A percentile compares a stretch with the other conserved stretches of the same genome.
Evolutionary conservation across 768 basidiomycete species (phyloP).

Genomic region (Lactarius pseudohatsudake): DNA sequence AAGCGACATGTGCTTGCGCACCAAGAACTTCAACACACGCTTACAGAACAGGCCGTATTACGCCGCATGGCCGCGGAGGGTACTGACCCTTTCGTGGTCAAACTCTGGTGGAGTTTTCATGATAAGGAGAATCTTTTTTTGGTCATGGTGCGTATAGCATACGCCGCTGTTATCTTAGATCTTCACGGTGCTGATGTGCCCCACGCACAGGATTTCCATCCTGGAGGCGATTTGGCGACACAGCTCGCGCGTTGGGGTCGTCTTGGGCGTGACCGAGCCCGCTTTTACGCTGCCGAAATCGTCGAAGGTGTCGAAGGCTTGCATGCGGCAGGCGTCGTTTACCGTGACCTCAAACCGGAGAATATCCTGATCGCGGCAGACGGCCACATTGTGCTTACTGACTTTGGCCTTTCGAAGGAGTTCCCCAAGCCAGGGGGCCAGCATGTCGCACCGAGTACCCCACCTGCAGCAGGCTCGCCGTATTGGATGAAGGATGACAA

Average conservation of each 20-base stretch:
- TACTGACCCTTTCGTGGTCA: constrained; percentile 92
- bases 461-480: constrained; percentile 52
- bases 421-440: constrained; percentile 57
- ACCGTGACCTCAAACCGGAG: constrained; percentile 96
- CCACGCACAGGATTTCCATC: constrained; percentile 76
- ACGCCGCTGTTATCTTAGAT: neutral
- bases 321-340: constrained; percentile 92
- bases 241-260: constrained; percentile 96
- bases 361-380: constrained; percentile 92
- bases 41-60: constrained; percentile 94
- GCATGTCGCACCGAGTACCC: constrained; percentile 46
- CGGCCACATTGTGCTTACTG: constrained; percentile 95
- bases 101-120: constrained; percentile 96
- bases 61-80: constrained; percentile 90
- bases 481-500: constrained; percentile 77
- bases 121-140: constrained; percentile 97
- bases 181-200: constrained; percentile 3
- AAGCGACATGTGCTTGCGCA: constrained; percentile 96
- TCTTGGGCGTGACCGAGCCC: constrained; percentile 87
- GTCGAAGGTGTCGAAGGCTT: constrained; percentile 95
- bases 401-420: constrained; percentile 94
- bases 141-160: constrained; percentile 68
- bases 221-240: constrained; percentile 95
- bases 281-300: constrained; percentile 97
- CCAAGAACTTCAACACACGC: constrained; percentile 93